These are phyloP conservation scores for Spathaspora sp. DNA, from an alignment of 805 yeast genomes.

Conservation along the genomic window DNA sequence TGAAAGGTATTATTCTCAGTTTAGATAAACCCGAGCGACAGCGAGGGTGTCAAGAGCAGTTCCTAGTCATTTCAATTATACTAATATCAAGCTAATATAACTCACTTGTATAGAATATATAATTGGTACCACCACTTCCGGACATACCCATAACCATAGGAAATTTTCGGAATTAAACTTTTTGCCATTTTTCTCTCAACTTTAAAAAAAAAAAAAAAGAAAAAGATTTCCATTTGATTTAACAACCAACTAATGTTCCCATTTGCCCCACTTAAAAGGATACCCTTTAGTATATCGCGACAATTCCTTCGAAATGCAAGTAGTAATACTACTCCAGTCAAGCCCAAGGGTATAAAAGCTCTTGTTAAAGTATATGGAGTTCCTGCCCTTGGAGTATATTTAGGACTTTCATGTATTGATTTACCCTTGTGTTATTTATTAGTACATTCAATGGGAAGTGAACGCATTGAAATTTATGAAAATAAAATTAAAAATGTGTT, in stretches of 20 bases:
- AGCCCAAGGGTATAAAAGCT: constrained; percentile 51
- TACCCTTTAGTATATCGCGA: constrained; percentile 1
- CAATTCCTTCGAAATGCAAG: not conserved
- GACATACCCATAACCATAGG: no score
- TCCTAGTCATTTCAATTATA: no score
- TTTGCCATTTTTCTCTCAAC: no score
- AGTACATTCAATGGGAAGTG: constrained; percentile 88
- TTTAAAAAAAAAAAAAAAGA: no score
- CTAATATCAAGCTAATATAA: no score
- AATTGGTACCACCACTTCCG: not conserved
- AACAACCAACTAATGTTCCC: not conserved
- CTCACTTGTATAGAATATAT: no score
- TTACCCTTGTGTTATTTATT: constrained; percentile 76
- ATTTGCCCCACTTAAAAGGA: not conserved
- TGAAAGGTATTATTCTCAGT: constrained; percentile 66
- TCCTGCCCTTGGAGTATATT: constrained; percentile 83
- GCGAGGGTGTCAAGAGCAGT: not conserved
- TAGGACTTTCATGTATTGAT: constrained; percentile 70
- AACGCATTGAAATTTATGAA: constrained; percentile 66
- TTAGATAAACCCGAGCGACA: constrained; percentile 20
- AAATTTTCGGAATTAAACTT: no score
- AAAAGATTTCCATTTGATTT: no score
- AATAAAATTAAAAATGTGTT: constrained; percentile 54
- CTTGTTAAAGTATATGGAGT: constrained; percentile 85
- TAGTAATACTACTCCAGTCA: constrained; percentile 14